Conservation (phyloP, 2,329 filamentous ascomycete species). For the Dothistroma pini region DNA sequence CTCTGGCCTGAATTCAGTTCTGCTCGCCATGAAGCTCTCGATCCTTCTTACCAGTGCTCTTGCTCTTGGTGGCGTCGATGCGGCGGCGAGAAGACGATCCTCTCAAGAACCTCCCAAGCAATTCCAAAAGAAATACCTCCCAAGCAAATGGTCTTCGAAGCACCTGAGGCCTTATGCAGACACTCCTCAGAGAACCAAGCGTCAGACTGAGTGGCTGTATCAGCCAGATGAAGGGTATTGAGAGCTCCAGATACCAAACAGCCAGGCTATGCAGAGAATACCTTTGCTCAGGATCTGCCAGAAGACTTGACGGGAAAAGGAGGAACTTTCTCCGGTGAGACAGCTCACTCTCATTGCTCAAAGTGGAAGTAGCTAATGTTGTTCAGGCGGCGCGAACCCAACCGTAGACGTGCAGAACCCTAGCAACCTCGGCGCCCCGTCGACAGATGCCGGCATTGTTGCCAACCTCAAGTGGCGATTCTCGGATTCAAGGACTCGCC, state of each 20-base stretch:
- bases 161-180: conserved; percentile 14
- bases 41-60: neutral
- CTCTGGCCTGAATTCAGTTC: too few relatives aligned
- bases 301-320: conserved; percentile 57
- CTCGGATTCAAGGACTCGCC: conserved; percentile 61
- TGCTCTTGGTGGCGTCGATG: neutral
- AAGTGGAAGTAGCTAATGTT: too few relatives aligned
- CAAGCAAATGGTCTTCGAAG: conserved; percentile 16
- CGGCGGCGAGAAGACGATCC: neutral
- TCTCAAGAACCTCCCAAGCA: conserved; percentile 3
- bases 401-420: conserved; percentile 61
- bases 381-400: conserved; percentile 62
- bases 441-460: conserved; percentile 61
- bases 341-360: too few relatives aligned
- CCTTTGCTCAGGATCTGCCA: conserved; percentile 53
- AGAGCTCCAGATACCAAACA: conserved; percentile 10
- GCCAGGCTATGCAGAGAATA: conserved; percentile 23
- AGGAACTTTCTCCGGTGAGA: conserved; percentile 54
- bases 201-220: neutral
- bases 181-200: neutral
- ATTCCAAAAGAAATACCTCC: conserved; percentile 6
- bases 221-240: neutral
- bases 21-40: conserved; percentile 5
- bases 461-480: conserved; percentile 65
- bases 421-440: conserved; percentile 58